Evolutionary conservation across 1,284 basidiomycete species (phyloP), one percentile per base, ranked within the genome.

Genomic region (Melanopsichium pennsylvanicum): DNA sequence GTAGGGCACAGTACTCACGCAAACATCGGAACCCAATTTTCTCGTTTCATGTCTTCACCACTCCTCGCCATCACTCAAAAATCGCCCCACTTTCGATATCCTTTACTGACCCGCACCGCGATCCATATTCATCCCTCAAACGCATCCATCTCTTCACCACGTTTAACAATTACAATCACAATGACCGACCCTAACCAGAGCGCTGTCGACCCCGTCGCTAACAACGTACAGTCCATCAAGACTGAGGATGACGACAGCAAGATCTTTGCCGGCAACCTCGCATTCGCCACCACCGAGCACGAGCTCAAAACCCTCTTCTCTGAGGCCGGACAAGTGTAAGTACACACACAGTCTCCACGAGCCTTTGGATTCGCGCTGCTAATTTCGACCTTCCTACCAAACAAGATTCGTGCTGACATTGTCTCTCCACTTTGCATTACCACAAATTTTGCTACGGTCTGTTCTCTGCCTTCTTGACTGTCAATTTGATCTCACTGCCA

Each of bases 241-340:
- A 19, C 45, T 4, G 55, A 44, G 26, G 48, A 72, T 18, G 69
- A 72, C 34, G 48, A 52, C 42, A 43, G 52, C 25, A 72, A 72
- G 69, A 64, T 72, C 13, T 54, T 62, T 32, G 59, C 58, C 33
- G 72, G 74, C 40, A 76, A 76, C 61, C 74, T 78, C 23, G 74
- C 75, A 29, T 78, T 78, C 42, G 68, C 74, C 33, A 78, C 74
- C 38, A 76, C 75, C 40, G 75, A 78, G 36, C 69, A 70, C 18
- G 72, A 78, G 42, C 69, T 78, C 47, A 74, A 69, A 40, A 29
- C 45, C 10, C 40, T 75, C 61, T 78, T 78, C 54, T 55, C 74
- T 38, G 72, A 72, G 41, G 74, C 72, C 22, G 75, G 75, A 27
- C 59, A 50, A 5, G 75, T 78, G 73, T 75, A 69, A 69, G 72